Base-by-base conservation (phyloP, 2,329 filamentous ascomycete species). In the Didymosphaeria variabile region DNA sequence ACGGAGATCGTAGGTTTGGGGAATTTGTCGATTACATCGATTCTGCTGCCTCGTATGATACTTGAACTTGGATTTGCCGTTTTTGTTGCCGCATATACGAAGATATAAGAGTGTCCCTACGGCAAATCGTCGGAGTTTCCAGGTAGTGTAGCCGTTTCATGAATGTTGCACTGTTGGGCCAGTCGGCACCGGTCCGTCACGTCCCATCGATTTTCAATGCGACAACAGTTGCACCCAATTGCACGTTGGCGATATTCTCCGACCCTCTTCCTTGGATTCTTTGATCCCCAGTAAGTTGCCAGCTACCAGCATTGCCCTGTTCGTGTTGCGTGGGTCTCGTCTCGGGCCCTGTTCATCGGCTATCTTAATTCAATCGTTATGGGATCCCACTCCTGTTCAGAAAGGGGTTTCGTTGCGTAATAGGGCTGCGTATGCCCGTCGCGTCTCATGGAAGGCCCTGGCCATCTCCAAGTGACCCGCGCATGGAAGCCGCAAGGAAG, bases 401-500 rank as follows among this genome's bases (percentile, higher is more conserved):
- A 34, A 23, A 56, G 34, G 45, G 40, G 31, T 21, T 51, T n/a
- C 13, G 12, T 17, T 21, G 26, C 17, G 29, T 38, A 19, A 46
- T 5, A 19, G 26, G 44, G 32, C 29, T 29, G 47, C 31, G 15
- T 13, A 38, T 32, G 17, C 49, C 46, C 15, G 19, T n/a, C 34
- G 34, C 13, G 2, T 26, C 7, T n/a, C 7, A 29, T 15, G 10
- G 10, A 40, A 13, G 5, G 12, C 32, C 32, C 21, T 34, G 17
- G n/a, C 17, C 19, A 23, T 2, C 32, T 38, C 32, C 49, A 36
- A 32, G 55, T 23, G 54, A 32, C 50, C 19, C 29, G 49, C n/a
- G 15, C 13, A 21, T 45, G 34, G 53, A 53, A 63, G 61, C 56
- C 10, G 10, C 1, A 12, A 32, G 26, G 38, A 40, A 36, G 46